Base-by-base conservation (phyloP, 495 filamentous ascomycete genomes). In the Aspergillus cavernicola region DNA sequence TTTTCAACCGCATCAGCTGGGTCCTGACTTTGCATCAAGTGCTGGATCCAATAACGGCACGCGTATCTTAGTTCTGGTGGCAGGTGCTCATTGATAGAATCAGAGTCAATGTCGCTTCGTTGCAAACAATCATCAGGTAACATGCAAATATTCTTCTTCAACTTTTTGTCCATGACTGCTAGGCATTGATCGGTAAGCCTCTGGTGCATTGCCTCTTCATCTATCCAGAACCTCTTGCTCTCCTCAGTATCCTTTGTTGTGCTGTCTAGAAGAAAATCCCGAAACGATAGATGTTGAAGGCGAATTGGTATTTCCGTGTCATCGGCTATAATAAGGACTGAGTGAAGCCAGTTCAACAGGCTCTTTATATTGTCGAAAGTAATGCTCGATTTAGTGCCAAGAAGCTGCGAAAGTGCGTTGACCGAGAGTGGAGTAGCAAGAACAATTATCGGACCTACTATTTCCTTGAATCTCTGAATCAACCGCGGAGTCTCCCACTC, bases 31-130 rank as follows among this genome's bases (percentile, higher is more conserved):
- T 70, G 52, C 52, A 70, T 40, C 29, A 77, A 31, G 62, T 83
- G 74, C 44, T 69, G 31, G 40, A 73, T 63, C 78, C 72, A 82
- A 53, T 76, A 73, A 9, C 59, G 63, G 56, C 72, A 80, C 18
- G 71, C 52, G 49, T 80, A 75, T 57, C 60, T 54, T 18, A 71
- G 40, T 49, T 68, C 63, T 19, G 57, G 4, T 37, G 66, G 60
- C 10, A 79, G 42, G 19, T 45, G 51, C 0, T 60, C n/a, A 8
- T 47, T 28, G 23, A 73, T 64, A 2, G 20, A 52, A 9, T 53
- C 19, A n/a, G 4, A 8, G 46, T 64, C 53, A 31, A 75, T 60
- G 1, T 73, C 66, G 5, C 1, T 43, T 35, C 56, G 22, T n/a
- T 53, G 42, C 19, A 28, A 55, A 19, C 65, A 67, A 32, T 61